Conservation (phyloP, 2,329 filamentous ascomycete genomes). For the Fusarium sp. region DNA sequence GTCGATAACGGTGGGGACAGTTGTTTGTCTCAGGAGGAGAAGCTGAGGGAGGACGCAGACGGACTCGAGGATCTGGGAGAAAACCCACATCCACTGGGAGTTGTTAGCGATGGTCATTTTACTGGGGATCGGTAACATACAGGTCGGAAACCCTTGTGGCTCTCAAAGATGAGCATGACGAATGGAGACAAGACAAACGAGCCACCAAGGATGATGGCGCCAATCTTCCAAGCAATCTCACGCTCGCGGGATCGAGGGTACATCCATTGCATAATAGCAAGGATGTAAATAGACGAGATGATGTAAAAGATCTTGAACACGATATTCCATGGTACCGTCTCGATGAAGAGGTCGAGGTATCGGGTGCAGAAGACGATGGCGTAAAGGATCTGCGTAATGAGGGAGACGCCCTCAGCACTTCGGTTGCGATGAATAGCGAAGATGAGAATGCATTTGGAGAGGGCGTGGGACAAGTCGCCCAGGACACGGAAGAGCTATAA, state of each 20-base stretch:
- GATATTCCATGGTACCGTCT: constrained; percentile 74
- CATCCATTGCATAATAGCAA: constrained; percentile 87
- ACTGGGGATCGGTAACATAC: constrained; percentile 54
- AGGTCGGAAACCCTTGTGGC: constrained; percentile 61
- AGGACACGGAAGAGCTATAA: constrained; percentile 76
- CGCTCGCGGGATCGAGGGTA: constrained; percentile 89
- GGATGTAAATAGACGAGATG: constrained; percentile 83
- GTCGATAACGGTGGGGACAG: constrained; percentile 93
- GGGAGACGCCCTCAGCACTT: constrained; percentile 90
- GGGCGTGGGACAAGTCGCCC: constrained; percentile 85
- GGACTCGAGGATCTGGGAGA: constrained; percentile 92
- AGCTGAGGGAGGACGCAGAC: constrained; percentile 92
- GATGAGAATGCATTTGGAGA: constrained; percentile 91
- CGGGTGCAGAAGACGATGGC: constrained; percentile 85
- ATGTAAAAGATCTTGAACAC: constrained; percentile 93
- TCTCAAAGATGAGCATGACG: constrained; percentile 75
- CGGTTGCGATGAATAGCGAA: constrained; percentile 89
- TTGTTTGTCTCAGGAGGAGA: constrained; percentile 92
- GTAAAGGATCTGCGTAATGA: constrained; percentile 92
- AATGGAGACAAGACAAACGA: constrained; percentile 78
- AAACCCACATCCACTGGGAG: constrained; percentile 81
- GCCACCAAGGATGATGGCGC: constrained; percentile 74
- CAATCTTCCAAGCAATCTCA: constrained; percentile 94
- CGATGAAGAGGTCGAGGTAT: constrained; percentile 84
- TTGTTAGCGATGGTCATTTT: constrained; percentile 13